These are phyloP conservation scores for Penicillium dipodomyicola DNA, from an alignment of 495 filamentous ascomycete genomes.

Conservation along the genomic window DNA sequence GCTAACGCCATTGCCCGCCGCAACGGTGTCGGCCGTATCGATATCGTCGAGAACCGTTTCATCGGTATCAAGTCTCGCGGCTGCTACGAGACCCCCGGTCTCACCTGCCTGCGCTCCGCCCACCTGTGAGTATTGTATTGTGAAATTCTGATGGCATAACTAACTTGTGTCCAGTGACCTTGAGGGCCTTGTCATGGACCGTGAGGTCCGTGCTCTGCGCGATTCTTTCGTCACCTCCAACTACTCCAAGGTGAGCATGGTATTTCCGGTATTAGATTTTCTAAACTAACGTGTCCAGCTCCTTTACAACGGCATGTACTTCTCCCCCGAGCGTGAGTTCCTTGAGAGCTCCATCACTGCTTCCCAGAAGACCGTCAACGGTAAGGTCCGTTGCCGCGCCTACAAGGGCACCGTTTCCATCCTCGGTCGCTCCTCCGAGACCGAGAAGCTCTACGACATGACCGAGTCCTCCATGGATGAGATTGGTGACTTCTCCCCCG, in stretches of 20 bases:
- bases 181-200: constrained; percentile 82
- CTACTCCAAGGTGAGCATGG: constrained; percentile 56
- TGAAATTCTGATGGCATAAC: background rate
- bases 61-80: constrained; percentile 84
- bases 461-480: constrained; percentile 84
- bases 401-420: constrained; percentile 79
- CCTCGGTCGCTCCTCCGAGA: constrained; percentile 70
- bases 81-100: constrained; percentile 81
- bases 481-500: constrained; percentile 74
- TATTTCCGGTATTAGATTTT: background rate
- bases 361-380: constrained; percentile 69
- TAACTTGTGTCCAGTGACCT: constrained; percentile 52
- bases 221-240: constrained; percentile 74
- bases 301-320: constrained; percentile 76
- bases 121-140: constrained; percentile 53
- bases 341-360: constrained; percentile 69
- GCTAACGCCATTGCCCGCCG: constrained; percentile 74
- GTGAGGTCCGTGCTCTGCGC: constrained; percentile 78
- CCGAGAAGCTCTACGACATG: constrained; percentile 83
- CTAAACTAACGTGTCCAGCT: constrained; percentile 25
- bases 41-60: constrained; percentile 88
- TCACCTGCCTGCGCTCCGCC: constrained; percentile 71
- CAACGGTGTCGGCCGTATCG: constrained; percentile 81
- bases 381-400: constrained; percentile 63
- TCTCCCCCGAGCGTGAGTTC: constrained; percentile 77